Evolutionary conservation across 208 protist species (phyloP).

Genomic region (Vickermania ingenoplastis): DNA sequence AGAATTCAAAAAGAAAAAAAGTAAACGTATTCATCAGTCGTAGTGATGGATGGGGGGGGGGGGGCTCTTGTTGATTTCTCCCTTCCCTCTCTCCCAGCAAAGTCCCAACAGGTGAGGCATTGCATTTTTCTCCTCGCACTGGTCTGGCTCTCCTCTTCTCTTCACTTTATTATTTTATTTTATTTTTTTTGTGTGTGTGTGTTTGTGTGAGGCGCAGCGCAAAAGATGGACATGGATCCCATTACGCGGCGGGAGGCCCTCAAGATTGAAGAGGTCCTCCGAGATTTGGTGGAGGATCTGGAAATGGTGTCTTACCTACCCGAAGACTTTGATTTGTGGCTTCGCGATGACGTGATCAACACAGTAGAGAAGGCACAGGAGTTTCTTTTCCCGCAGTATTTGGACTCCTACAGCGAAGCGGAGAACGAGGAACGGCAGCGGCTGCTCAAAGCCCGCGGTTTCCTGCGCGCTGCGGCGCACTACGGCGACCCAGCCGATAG

Average conservation of each 20-base stretch:
- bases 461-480: conserved; percentile 26
- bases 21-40: too few species aligned
- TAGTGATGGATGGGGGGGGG: too few species aligned
- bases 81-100: too few species aligned
- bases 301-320: conserved; percentile 57
- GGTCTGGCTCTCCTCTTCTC: too few species aligned
- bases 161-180: too few species aligned
- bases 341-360: conserved; percentile 41
- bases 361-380: conserved; percentile 10
- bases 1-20: too few species aligned
- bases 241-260: conserved; percentile 71
- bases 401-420: conserved; percentile 1
- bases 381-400: neutral
- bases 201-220: too few species aligned
- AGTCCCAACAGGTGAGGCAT: too few species aligned
- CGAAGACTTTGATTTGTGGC: conserved; percentile 47
- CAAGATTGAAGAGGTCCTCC: conserved; percentile 62
- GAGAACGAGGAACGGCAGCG: conserved; percentile 26
- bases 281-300: conserved; percentile 60
- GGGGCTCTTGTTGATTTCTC: too few species aligned
- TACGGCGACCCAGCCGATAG: conserved; percentile 61
- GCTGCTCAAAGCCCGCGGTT: conserved; percentile 27
- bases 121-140: too few species aligned
- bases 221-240: conserved; percentile 80
- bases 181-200: too few species aligned